Percentiles rank a stretch among this genome's conserved stretches.
Conservation (phyloP, 768 basidiomycete genomes). For the Mrakia hoshinonis region DNA sequence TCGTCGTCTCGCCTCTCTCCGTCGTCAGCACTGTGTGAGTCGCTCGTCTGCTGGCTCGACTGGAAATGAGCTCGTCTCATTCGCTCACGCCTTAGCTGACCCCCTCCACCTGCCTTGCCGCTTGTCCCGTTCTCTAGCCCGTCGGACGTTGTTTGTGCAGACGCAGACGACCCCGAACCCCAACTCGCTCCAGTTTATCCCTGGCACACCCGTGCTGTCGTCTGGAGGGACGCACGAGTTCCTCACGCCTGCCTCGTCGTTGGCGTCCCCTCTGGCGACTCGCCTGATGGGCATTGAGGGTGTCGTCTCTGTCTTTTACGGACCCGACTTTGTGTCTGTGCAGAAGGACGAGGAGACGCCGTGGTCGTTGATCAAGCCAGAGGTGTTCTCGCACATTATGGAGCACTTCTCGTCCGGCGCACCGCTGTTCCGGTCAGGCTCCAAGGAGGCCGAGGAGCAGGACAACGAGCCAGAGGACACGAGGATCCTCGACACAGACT, state of each 20-base stretch:
- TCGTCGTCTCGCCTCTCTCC: background rate
- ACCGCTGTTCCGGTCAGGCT: conserved; percentile 60
- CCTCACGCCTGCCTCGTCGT: conserved; percentile 73
- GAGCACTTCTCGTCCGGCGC: conserved; percentile 91
- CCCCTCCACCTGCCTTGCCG: no score
- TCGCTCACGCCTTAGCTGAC: no score
- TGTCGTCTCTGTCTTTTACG: conserved; percentile 80
- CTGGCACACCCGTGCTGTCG: conserved; percentile 78
- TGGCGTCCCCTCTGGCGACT: conserved; percentile 87
- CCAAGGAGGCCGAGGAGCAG: conserved; percentile 46
- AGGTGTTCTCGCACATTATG: conserved; percentile 93
- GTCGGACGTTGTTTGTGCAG: conserved; percentile 62
- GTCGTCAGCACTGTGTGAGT: background rate
- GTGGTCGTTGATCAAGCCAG: conserved; percentile 90
- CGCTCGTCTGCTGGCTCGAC: background rate
- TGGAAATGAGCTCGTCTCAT: background rate
- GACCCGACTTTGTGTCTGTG: conserved; percentile 95
- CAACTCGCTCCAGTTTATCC: conserved; percentile 96
- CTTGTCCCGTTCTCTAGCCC: background rate
- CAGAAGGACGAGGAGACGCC: conserved; percentile 67
- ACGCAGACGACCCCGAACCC: conserved; percentile 96
- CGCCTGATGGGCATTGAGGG: conserved; percentile 92
- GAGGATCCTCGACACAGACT: conserved; percentile 82
- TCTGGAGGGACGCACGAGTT: conserved; percentile 83
- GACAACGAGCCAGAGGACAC: conserved; percentile 58